Evolutionary conservation across 2,329 filamentous ascomycete species (phyloP).

Genomic region (Phyllosticta citriasiana): DNA sequence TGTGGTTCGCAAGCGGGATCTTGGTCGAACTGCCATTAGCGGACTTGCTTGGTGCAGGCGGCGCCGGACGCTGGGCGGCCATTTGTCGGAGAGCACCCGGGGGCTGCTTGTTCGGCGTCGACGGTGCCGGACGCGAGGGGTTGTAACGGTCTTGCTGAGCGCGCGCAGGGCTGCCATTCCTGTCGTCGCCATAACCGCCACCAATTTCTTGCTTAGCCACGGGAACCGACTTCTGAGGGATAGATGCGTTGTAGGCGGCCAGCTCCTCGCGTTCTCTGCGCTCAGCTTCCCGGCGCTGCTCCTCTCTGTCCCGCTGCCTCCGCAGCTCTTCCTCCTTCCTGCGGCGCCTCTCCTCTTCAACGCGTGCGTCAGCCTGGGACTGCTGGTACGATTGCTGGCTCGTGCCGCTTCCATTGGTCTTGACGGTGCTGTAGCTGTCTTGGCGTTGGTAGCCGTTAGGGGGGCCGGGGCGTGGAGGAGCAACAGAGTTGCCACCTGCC

Average conservation of each 20-base stretch:
- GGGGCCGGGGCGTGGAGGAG: conserved; percentile 38
- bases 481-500: conserved; percentile 35
- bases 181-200: conserved; percentile 36
- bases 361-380: conserved; percentile 20
- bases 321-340: conserved; percentile 32
- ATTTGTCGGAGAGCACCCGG: conserved; percentile 42
- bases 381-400: conserved; percentile 17
- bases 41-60: conserved; percentile 51
- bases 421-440: conserved; percentile 33
- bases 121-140: conserved; percentile 73
- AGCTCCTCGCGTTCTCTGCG: conserved; percentile 54
- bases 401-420: conserved; percentile 18
- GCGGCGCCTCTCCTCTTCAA: conserved; percentile 29
- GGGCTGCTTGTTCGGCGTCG: conserved; percentile 53
- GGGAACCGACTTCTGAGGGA: conserved; percentile 71
- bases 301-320: conserved; percentile 30
- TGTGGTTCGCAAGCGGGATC: conserved; percentile 12
- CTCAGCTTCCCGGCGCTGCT: conserved; percentile 33
- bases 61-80: conserved; percentile 70
- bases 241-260: conserved; percentile 80
- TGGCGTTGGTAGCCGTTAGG: conserved; percentile 33
- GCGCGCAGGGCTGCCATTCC: conserved; percentile 37
- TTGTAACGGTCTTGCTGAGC: conserved; percentile 60
- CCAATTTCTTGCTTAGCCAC: conserved; percentile 83
- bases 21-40: conserved; percentile 26